Percentiles rank a stretch among this genome's conserved stretches.
Conservation (phyloP, 169 alveolate species). For the Toxoplasma gondii region DNA sequence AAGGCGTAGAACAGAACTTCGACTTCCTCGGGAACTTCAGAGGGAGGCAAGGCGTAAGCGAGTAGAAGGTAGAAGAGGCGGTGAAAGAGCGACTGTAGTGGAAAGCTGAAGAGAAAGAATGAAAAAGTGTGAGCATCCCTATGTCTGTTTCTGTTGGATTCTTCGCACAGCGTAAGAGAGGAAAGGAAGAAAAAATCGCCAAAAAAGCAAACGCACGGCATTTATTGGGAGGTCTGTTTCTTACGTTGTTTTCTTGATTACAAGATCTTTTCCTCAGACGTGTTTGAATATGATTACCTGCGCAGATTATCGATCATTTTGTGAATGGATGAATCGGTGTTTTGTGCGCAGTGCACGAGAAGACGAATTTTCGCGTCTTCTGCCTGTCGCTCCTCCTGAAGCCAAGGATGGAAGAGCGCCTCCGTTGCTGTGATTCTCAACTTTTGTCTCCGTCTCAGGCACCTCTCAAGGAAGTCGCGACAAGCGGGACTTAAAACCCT, state of each 20-base stretch:
- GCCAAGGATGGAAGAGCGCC: slow-evolving; percentile 36
- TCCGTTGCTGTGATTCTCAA: slow-evolving; percentile 11
- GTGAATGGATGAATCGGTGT: neutral
- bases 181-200: neutral
- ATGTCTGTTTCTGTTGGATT: neutral
- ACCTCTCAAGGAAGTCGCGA: slow-evolving; percentile 23
- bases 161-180: neutral
- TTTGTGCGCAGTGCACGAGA: neutral
- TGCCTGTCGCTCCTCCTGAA: neutral
- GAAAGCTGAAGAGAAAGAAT: slow-evolving; percentile 10
- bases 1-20: slow-evolving; percentile 30
- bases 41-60: slow-evolving; percentile 31
- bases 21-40: neutral
- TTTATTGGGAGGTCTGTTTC: neutral
- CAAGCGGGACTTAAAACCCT: neutral
- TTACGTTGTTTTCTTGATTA: neutral
- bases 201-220: neutral
- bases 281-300: neutral
- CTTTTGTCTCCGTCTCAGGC: slow-evolving; percentile 1
- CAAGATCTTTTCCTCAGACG: neutral
- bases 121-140: neutral
- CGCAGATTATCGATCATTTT: slow-evolving; percentile 23
- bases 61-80: slow-evolving; percentile 32
- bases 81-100: neutral
- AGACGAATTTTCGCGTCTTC: neutral